Percentiles rank a stretch among this genome's conserved stretches.
Evolutionary conservation across 2,329 filamentous ascomycete genomes (phyloP).

Genomic region (Epichloe coenophiala): DNA sequence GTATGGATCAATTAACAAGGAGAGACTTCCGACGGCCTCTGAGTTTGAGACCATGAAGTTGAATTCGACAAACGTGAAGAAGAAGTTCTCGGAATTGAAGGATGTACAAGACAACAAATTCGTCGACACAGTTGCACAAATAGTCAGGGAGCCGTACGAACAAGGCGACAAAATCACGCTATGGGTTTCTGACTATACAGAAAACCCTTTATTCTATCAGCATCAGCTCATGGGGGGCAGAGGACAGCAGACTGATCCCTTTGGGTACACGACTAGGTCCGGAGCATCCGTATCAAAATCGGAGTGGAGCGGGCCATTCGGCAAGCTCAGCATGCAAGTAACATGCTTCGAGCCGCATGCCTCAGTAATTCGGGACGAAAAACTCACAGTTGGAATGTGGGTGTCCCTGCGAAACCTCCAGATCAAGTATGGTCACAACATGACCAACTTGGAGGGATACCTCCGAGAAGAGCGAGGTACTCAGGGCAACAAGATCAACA

Average conservation of each 20-base stretch:
- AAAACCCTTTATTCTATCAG: conserved; percentile 50
- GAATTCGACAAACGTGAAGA: conserved; percentile 28
- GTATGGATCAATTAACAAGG: conserved; percentile 30
- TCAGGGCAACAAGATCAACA: conserved; percentile 35
- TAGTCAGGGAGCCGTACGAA: conserved; percentile 41
- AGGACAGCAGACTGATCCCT: conserved; percentile 37
- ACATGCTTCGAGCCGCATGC: conserved; percentile 59
- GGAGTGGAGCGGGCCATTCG: conserved; percentile 63
- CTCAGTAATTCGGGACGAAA: conserved; percentile 32
- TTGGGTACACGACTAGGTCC: conserved; percentile 33
- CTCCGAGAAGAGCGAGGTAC: conserved; percentile 46
- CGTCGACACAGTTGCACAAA: conserved; percentile 57
- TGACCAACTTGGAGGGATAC: conserved; percentile 53
- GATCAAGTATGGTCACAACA: conserved; percentile 42
- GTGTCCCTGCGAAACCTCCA: conserved; percentile 60
- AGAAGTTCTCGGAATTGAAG: conserved; percentile 52
- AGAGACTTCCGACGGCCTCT: conserved; percentile 25
- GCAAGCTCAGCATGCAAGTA: conserved; percentile 57
- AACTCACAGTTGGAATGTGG: conserved; percentile 46
- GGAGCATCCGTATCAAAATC: conserved; percentile 9
- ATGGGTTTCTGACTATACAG: conserved; percentile 74
- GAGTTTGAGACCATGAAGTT: conserved; percentile 28
- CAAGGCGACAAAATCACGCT: conserved; percentile 38
- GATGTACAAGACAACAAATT: conserved; percentile 45
- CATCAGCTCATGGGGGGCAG: conserved; percentile 22